Evolutionary conservation across 2,329 filamentous ascomycete genomes (phyloP).

Genomic region (Botrytis fabae): DNA sequence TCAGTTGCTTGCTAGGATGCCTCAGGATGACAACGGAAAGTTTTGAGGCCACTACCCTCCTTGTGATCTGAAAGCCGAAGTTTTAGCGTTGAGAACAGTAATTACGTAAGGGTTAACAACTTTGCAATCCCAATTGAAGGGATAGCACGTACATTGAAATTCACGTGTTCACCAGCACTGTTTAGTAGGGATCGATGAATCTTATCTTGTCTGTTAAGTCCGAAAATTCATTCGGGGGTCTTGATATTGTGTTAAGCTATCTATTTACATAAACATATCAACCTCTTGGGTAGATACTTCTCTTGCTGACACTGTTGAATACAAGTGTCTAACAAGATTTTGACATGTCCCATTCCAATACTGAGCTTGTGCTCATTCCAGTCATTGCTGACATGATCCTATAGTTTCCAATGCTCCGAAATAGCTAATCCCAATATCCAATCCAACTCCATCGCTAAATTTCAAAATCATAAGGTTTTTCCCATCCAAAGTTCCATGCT

Average conservation of each 20-base stretch:
- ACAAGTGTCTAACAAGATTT: background rate
- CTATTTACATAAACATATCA: constrained; percentile 8
- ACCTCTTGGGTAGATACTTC: background rate
- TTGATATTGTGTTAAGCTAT: constrained; percentile 9
- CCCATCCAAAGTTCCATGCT: constrained; percentile 12
- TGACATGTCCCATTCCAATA: background rate
- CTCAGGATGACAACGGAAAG: background rate
- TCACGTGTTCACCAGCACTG: background rate
- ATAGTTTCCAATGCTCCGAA: constrained; percentile 14
- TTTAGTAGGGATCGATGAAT: background rate
- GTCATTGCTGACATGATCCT: constrained; percentile 22
- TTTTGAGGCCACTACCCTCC: background rate
- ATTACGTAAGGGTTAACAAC: background rate
- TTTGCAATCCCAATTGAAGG: background rate
- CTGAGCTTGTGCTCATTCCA: background rate
- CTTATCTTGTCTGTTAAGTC: background rate
- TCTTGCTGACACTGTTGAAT: background rate
- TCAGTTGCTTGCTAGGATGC: background rate
- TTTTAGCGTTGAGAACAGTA: background rate
- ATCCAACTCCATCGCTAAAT: constrained; percentile 18
- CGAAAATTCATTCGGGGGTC: background rate
- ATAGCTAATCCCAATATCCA: constrained; percentile 21
- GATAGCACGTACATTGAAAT: background rate
- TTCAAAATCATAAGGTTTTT: constrained; percentile 22
- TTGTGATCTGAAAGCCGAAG: background rate